Evolutionary conservation across 1,284 basidiomycete genomes (phyloP).

Genomic region (Kwoniella shivajii): DNA sequence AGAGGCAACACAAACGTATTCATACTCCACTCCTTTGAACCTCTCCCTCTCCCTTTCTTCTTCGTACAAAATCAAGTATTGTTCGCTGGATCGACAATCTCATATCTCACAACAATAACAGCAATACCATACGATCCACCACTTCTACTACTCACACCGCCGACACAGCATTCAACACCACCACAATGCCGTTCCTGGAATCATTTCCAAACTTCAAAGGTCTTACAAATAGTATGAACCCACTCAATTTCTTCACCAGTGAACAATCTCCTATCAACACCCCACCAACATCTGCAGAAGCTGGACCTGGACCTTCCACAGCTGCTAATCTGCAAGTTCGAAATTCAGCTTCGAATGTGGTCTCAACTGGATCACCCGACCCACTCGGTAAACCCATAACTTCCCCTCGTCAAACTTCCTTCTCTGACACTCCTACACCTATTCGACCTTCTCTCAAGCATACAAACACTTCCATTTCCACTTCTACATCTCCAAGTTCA

Average conservation of each 20-base stretch:
- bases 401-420: not conserved
- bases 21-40: no score
- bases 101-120: not conserved
- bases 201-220: conserved; percentile 35
- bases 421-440: conserved; percentile 2
- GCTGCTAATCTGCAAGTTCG: conserved; percentile 6
- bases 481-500: conserved; percentile 7
- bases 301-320: conserved; percentile 35
- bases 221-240: conserved; percentile 33
- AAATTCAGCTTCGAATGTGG: not conserved
- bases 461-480: conserved; percentile 11
- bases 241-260: conserved; percentile 31
- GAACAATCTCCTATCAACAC: conserved; percentile 10
- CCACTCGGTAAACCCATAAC: not conserved
- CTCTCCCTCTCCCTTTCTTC: not conserved
- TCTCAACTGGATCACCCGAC: not conserved
- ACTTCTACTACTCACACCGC: not conserved
- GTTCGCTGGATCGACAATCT: not conserved
- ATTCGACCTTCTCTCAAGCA: conserved; percentile 19
- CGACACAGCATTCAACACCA: not conserved
- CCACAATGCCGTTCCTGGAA: conserved; percentile 38
- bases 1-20: no score
- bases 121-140: not conserved
- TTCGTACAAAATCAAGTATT: not conserved
- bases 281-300: conserved; percentile 12